Evolutionary conservation across 225 moss, liverwort and hornwort genomes (phyloP), one percentile per base, ranked within the genome.

Genomic region (Climacium dendroides): DNA sequence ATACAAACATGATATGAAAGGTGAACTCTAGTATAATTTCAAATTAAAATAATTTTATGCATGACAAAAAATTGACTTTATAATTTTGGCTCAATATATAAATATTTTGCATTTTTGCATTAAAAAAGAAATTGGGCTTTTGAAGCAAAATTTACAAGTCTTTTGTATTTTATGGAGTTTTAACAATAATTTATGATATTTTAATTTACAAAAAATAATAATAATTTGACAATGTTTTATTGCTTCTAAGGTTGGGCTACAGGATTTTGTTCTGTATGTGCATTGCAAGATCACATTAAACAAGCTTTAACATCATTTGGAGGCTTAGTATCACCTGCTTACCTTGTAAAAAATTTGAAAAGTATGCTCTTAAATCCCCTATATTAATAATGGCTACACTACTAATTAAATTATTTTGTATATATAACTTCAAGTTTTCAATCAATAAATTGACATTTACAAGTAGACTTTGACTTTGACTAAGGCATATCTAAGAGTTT

Each of bases 121-220:
- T 78, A 55, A 16, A 78, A 54, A 35, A 11, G 5, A 4, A 15
- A 24, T 32, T 50, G 3, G 23, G 4, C n/a, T 53, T 15, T 15
- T 3, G 2, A 23, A 53, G 9, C 0, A 22, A 75, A 15, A 12
- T n/a, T n/a, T n/a, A n/a, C 3, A 18, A 3, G 0, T 19, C 0
- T 13, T 22, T 9, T 7, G 0, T 78, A 5, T 26, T 39, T 4
- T 79, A 29, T 5, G 1, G 5, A 30, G 0, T 13, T 22, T 13
- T 6, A 60, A 35, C 2, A 24, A 63, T 19, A 16, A 24, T 63
- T 35, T 10, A 48, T 81, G 5, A 11, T 32, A 63, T 63, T 81
- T 19, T 29, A 10, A 14, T 32, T 54, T 13, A 2, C 11, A 47
- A 23, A 34, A 16, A 16, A 0, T 20, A 65, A 50, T n/a, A n/a